Conservation (phyloP, 1,284 basidiomycete genomes). For the Heterobasidion annosum region DNA sequence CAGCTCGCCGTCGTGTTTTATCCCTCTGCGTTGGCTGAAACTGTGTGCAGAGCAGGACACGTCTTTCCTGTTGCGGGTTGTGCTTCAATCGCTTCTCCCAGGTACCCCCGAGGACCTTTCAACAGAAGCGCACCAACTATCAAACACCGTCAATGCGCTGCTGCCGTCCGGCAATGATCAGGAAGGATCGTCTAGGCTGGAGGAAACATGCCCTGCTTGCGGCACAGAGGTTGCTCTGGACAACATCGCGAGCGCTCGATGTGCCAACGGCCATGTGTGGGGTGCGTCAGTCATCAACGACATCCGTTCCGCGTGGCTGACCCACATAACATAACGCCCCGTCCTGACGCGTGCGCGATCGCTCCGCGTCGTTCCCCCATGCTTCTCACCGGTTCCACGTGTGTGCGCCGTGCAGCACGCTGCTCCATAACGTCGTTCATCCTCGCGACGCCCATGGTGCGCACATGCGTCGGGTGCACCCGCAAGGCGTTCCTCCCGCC, state of each 20-base stretch:
- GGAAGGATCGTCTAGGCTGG: constrained; percentile 23
- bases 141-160: constrained; percentile 26
- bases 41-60: constrained; percentile 39
- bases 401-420: constrained; percentile 31
- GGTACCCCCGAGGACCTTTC: constrained; percentile 40
- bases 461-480: constrained; percentile 63
- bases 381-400: not conserved
- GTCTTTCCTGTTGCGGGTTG: constrained; percentile 46
- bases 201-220: constrained; percentile 67
- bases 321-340: too few relatives aligned
- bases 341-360: not conserved
- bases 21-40: not conserved
- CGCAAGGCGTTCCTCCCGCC: constrained; percentile 59
- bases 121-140: constrained; percentile 39
- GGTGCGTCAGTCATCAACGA: constrained; percentile 26
- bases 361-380: not conserved
- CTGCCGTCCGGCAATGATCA: constrained; percentile 14
- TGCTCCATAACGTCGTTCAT: constrained; percentile 69
- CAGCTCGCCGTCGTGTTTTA: constrained; percentile 1
- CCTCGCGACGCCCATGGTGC: constrained; percentile 53
- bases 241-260: constrained; percentile 48
- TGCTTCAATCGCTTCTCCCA: constrained; percentile 43
- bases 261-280: constrained; percentile 63
- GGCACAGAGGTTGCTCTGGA: constrained; percentile 42
- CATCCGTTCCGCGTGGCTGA: not conserved